A percentile compares a stretch with the other conserved stretches of the same genome.
phyloP scores from a whole-genome alignment of 2,329 filamentous ascomycete species.

The Onygena corvina region DNA sequence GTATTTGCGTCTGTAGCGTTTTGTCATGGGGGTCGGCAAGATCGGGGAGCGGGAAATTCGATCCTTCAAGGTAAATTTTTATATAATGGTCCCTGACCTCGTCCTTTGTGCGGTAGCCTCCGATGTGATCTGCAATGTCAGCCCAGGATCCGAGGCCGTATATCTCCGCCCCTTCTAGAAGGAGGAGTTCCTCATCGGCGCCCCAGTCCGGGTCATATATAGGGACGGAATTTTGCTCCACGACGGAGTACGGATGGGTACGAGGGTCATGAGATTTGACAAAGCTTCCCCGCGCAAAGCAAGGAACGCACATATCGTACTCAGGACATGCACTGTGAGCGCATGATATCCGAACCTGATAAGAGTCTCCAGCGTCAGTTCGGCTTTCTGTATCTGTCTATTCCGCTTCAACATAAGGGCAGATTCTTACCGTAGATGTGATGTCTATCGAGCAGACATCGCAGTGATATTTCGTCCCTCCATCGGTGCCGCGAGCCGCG shows the following conservation, averaged over 20 bases:
- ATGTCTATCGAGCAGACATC: conserved; percentile 95
- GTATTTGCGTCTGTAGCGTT: conserved; percentile 63
- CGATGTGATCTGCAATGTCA: conserved; percentile 95
- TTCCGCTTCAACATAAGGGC: neutral
- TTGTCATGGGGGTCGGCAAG: conserved; percentile 73
- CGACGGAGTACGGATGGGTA: conserved; percentile 80
- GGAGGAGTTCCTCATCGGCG: conserved; percentile 86
- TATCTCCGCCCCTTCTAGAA: conserved; percentile 88
- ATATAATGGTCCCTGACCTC: conserved; percentile 94
- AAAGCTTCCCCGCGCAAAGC: conserved; percentile 70
- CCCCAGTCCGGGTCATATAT: conserved; percentile 95
- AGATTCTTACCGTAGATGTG: conserved; percentile 69
- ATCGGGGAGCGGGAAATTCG: conserved; percentile 73
- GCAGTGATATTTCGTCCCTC: conserved; percentile 89
- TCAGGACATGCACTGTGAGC: conserved; percentile 73
- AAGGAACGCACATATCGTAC: conserved; percentile 93
- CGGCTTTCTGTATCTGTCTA: neutral
- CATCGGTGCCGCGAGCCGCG: conserved; percentile 69
- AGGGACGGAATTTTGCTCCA: conserved; percentile 95
- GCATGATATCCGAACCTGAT: conserved; percentile 88
- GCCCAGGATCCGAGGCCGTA: conserved; percentile 96
- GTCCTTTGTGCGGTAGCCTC: conserved; percentile 84
- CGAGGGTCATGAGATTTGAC: conserved; percentile 77
- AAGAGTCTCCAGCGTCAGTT: neutral
- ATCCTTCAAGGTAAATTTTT: conserved; percentile 70